These are phyloP conservation scores for Pseudohalonectria lignicola DNA, from an alignment of 2,329 filamentous ascomycete genomes.

Conservation along the genomic window DNA sequence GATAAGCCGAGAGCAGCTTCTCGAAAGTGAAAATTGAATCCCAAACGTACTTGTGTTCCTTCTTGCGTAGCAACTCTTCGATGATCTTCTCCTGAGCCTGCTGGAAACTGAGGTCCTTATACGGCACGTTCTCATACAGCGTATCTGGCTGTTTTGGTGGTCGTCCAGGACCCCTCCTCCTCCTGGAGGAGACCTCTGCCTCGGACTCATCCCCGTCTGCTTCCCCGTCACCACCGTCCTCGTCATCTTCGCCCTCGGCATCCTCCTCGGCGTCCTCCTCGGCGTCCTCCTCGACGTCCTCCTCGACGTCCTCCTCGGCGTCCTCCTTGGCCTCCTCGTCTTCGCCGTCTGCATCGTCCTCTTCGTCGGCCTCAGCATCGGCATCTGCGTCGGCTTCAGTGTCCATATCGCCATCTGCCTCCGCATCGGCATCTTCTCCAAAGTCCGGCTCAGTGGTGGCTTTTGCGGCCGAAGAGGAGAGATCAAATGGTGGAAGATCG, in stretches of 20 bases:
- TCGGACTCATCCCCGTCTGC: slow-evolving; percentile 11
- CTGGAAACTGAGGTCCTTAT: slow-evolving; percentile 67
- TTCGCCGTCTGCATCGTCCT: slow-evolving; percentile 17
- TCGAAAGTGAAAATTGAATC: slow-evolving; percentile 7
- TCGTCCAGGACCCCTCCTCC: slow-evolving; percentile 16
- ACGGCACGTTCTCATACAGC: slow-evolving; percentile 46
- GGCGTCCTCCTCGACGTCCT: slow-evolving; percentile 8
- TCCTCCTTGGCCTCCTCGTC: slow-evolving; percentile 20
- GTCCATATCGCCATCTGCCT: neutral
- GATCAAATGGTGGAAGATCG: slow-evolving; percentile 24
- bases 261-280: slow-evolving; percentile 8
- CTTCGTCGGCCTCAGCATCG: slow-evolving; percentile 5
- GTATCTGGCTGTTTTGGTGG: slow-evolving; percentile 31
- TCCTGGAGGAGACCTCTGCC: slow-evolving; percentile 8
- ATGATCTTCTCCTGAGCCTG: slow-evolving; percentile 80
- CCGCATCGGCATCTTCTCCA: neutral
- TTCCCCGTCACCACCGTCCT: slow-evolving; percentile 8
- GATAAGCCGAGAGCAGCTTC: slow-evolving; percentile 4
- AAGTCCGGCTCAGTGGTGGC: no score
- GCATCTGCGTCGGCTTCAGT: neutral
- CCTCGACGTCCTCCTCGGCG: slow-evolving; percentile 13
- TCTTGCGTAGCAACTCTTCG: slow-evolving; percentile 58
- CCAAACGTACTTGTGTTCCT: slow-evolving; percentile 48
- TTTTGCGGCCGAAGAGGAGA: no score
- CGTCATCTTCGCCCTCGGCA: slow-evolving; percentile 9